phyloP scores from a whole-genome alignment of 495 filamentous ascomycete species.

The Aspergillus biplanus region DNA sequence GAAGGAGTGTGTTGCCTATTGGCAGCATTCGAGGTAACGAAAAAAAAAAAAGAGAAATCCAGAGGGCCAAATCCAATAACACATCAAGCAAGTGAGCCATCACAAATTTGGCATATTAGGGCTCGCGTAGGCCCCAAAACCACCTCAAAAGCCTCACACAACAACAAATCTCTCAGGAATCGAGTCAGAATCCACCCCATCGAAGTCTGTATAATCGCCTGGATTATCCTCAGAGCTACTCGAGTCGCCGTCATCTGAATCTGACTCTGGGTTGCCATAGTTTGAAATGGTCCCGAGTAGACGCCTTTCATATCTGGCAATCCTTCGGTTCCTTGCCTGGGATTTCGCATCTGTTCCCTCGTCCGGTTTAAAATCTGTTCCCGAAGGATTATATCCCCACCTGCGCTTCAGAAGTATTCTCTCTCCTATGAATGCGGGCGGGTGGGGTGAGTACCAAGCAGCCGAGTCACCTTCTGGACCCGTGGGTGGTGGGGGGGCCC shows the following conservation, averaged over 20 bases:
- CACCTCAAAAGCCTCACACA: too few relatives aligned
- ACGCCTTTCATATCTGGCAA: not conserved
- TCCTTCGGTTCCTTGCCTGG: not conserved
- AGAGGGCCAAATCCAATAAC: too few relatives aligned
- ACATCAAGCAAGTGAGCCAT: too few relatives aligned
- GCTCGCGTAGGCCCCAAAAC: too few relatives aligned
- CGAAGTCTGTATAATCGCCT: not conserved
- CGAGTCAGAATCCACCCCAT: not conserved
- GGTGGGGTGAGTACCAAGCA: not conserved
- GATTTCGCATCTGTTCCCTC: not conserved
- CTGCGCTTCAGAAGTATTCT: not conserved
- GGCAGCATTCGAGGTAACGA: too few relatives aligned
- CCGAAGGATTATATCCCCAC: not conserved
- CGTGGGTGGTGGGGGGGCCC: not conserved
- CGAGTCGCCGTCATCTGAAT: not conserved
- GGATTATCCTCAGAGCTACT: not conserved
- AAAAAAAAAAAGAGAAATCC: too few relatives aligned
- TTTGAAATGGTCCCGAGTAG: not conserved
- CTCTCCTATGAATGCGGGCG: not conserved
- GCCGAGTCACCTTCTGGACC: not conserved
- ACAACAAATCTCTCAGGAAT: too few relatives aligned
- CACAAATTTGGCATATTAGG: too few relatives aligned
- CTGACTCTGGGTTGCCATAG: not conserved
- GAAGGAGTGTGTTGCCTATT: too few relatives aligned
- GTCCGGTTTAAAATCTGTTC: not conserved